Percentiles rank a stretch among this genome's conserved stretches.
Evolutionary conservation across 202 grass and related monocot genomes (phyloP).

Genomic region (Schoenoplectus triqueter): DNA sequence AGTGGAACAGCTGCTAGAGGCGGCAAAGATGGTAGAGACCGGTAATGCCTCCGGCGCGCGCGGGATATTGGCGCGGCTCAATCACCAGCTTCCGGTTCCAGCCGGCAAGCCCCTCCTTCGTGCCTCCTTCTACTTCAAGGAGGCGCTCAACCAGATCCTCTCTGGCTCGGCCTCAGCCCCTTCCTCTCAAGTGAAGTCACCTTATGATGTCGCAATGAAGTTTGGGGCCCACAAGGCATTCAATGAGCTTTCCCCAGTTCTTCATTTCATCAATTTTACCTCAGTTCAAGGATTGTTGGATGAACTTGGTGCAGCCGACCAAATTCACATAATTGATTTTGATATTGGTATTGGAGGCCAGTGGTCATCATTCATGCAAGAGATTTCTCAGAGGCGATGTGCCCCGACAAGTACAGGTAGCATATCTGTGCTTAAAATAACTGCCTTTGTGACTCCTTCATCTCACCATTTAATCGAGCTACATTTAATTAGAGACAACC

Average conservation of each 20-base stretch:
- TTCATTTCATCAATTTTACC: conserved; percentile 85
- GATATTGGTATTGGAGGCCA: conserved; percentile 88
- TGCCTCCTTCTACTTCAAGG: conserved; percentile 92
- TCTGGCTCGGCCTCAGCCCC: conserved; percentile 43
- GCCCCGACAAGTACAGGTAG: conserved; percentile 24
- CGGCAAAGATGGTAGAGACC: conserved; percentile 71
- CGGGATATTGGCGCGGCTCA: conserved; percentile 99
- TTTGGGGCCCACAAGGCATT: conserved; percentile 82
- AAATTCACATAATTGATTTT: conserved; percentile 77
- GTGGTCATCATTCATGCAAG: conserved; percentile 92
- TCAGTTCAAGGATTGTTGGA: conserved; percentile 77
- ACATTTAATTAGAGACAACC: conserved; percentile 71
- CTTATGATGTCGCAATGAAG: conserved; percentile 70
- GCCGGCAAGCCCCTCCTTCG: conserved; percentile 80
- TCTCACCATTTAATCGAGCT: conserved; percentile 82
- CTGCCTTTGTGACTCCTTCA: conserved; percentile 64
- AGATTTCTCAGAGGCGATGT: conserved; percentile 61
- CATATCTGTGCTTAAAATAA: conserved; percentile 58
- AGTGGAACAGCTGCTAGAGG: conserved; percentile 73
- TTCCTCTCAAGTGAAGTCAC: conserved; percentile 32
- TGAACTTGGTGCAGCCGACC: conserved; percentile 48
- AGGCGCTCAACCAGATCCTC: conserved; percentile 66
- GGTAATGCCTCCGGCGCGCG: conserved; percentile 73
- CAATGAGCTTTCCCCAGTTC: conserved; percentile 72
- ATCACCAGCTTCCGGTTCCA: conserved; percentile 75